Evolutionary conservation across 345 rosid species (phyloP).

Genomic region (Gossypium thurberi): DNA sequence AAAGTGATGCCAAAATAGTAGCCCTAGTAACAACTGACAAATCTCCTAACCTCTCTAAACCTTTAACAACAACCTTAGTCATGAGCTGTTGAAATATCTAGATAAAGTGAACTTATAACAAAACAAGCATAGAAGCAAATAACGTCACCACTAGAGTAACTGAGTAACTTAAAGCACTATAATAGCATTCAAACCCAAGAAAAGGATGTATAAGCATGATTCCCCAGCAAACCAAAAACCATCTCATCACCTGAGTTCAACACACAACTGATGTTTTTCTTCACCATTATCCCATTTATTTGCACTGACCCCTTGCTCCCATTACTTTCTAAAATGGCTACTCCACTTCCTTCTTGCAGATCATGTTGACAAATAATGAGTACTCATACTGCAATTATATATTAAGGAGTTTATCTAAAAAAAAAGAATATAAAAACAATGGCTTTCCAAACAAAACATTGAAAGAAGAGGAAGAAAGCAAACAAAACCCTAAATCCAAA

Average conservation of each 20-base stretch:
- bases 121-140: no score
- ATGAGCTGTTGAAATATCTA: slow-evolving; percentile 27
- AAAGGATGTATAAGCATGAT: no score
- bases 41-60: slow-evolving; percentile 59
- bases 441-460: no score
- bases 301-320: slow-evolving; percentile 24
- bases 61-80: slow-evolving; percentile 43
- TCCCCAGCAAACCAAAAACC: no score
- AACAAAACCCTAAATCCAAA: no score
- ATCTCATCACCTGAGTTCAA: slow-evolving; percentile 16
- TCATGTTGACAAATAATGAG: slow-evolving; percentile 69
- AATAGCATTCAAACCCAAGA: no score
- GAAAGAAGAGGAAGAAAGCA: no score
- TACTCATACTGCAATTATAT: neutral
- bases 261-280: slow-evolving; percentile 28
- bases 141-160: no score
- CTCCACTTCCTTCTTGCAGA: slow-evolving; percentile 54
- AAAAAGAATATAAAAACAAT: no score
- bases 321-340: slow-evolving; percentile 55
- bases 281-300: slow-evolving; percentile 48
- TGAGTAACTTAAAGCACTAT: no score
- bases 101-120: no score
- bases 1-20: slow-evolving; percentile 23
- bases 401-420: no score
- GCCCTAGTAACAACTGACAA: slow-evolving; percentile 65